Conservation (phyloP, 257 asterid species). For the Paulownia fortunei region DNA sequence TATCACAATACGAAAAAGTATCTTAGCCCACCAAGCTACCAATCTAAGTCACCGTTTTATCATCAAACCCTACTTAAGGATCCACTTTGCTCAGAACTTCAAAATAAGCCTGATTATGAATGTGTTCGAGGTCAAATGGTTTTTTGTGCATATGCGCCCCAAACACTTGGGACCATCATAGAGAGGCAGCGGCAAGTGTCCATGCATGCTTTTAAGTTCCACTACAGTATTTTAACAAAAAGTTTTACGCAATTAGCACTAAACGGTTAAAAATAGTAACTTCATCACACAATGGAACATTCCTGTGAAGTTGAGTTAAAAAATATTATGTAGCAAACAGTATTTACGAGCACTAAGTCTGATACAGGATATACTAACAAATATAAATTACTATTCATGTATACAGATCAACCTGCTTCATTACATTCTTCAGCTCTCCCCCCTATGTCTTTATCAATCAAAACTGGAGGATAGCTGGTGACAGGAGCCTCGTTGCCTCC, state of each 20-base stretch:
- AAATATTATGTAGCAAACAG: neutral
- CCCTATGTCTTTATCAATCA: constrained; percentile 61
- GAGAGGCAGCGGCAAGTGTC: neutral
- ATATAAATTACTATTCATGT: constrained; percentile 25
- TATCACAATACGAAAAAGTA: neutral
- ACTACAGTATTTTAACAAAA: neutral
- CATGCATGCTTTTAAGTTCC: neutral
- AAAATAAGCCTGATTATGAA: neutral
- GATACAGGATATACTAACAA: neutral
- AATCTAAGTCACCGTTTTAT: neutral
- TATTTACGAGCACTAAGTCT: neutral
- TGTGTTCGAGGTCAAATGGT: neutral
- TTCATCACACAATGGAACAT: neutral
- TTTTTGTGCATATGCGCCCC: neutral
- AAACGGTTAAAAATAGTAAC: constrained; percentile 10
- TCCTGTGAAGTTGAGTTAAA: neutral
- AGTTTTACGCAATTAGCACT: neutral
- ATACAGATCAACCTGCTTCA: constrained; percentile 51
- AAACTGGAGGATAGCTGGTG: constrained; percentile 69
- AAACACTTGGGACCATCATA: neutral
- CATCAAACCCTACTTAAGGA: neutral
- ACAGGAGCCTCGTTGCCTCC: constrained; percentile 86
- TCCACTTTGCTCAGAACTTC: neutral
- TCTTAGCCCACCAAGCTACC: neutral
- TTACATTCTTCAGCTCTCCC: constrained; percentile 48